These are phyloP conservation scores for Colletotrichum viniferum DNA, from an alignment of 2,329 filamentous ascomycete genomes.

Conservation along the genomic window DNA sequence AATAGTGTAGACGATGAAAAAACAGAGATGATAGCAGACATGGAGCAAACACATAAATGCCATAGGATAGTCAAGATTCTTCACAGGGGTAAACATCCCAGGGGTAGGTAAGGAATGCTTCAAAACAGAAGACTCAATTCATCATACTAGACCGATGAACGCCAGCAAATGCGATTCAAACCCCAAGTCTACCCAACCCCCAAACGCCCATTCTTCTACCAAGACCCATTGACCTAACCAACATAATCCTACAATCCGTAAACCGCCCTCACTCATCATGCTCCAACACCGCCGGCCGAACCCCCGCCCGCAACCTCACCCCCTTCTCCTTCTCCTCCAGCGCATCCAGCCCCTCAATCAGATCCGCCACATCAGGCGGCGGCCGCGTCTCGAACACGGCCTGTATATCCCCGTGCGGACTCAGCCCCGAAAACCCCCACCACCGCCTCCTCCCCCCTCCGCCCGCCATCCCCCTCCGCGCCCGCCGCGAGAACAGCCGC, in stretches of 20 bases:
- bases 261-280: not conserved
- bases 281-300: not conserved
- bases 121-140: not conserved
- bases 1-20: too few relatives aligned
- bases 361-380: slow-evolving; percentile 44
- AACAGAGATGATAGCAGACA: too few relatives aligned
- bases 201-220: not conserved
- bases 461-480: not conserved
- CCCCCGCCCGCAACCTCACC: not conserved
- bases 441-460: slow-evolving; percentile 12
- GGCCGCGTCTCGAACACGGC: slow-evolving; percentile 65
- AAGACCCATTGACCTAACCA: not conserved
- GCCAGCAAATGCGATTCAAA: not conserved
- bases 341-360: slow-evolving; percentile 28
- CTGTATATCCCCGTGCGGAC: slow-evolving; percentile 65
- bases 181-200: not conserved
- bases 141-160: not conserved
- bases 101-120: not conserved
- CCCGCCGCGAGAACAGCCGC: slow-evolving; percentile 53
- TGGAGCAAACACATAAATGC: too few relatives aligned
- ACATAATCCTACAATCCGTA: not conserved
- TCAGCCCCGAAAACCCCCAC: slow-evolving; percentile 33
- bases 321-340: not conserved
- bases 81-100: too few relatives aligned
- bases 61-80: too few relatives aligned